Conservation (phyloP, 177 flowering plant species). For the Vitis hybrid region DNA sequence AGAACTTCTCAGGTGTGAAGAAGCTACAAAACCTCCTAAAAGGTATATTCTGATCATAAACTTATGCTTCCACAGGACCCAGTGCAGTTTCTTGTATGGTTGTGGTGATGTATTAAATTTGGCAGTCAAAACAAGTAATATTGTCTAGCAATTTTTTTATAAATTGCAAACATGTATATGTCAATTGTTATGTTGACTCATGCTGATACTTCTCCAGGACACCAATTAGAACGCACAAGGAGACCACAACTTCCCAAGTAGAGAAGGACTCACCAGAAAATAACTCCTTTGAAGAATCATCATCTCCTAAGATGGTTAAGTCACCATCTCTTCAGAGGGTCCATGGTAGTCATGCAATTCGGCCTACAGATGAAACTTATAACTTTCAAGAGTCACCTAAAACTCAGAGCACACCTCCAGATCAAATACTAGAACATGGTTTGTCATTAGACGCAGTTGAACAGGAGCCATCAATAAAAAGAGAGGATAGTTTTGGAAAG, state of each 20-base stretch:
- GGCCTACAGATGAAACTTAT: conserved; percentile 45
- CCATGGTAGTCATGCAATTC: conserved; percentile 47
- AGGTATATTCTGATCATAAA: conserved; percentile 42
- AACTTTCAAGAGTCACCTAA: conserved; percentile 78
- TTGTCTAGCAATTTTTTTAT: too few relatives aligned
- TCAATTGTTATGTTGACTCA: background rate
- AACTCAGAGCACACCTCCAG: conserved; percentile 71
- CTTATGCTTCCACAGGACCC: too few relatives aligned
- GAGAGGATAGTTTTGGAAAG: conserved; percentile 93
- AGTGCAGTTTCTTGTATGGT: too few relatives aligned
- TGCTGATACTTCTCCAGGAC: conserved; percentile 49
- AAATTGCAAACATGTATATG: too few relatives aligned
- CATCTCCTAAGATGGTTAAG: conserved; percentile 82
- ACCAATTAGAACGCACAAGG: conserved; percentile 70
- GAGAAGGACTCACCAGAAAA: conserved; percentile 81
- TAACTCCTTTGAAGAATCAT: conserved; percentile 73
- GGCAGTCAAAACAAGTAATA: too few relatives aligned
- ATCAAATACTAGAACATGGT: conserved; percentile 77
- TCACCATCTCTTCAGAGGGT: conserved; percentile 92
- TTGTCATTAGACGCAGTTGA: conserved; percentile 47
- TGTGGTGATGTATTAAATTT: too few relatives aligned
- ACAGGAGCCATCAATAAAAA: conserved; percentile 69
- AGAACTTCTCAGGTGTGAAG: conserved; percentile 91
- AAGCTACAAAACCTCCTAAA: conserved; percentile 91
- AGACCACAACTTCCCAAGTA: conserved; percentile 64